phyloP scores from a whole-genome alignment of 139 green algal genomes.

The Picochlorum sp. region DNA sequence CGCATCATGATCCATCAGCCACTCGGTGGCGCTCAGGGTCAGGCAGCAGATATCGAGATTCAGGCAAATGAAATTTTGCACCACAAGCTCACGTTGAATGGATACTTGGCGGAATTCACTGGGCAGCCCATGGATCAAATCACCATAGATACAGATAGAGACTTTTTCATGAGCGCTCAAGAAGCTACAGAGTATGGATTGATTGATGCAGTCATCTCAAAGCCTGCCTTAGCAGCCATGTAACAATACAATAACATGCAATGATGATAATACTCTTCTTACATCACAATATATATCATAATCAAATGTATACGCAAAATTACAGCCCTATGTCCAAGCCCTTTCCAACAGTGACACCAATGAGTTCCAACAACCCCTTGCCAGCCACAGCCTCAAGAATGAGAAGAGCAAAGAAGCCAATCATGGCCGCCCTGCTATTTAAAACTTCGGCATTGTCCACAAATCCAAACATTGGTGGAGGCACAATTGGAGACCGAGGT shows the following conservation, averaged over 20 bases:
- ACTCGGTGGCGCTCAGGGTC: conserved; percentile 93
- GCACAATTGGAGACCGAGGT: conserved; percentile 26
- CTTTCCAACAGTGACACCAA: conserved; percentile 47
- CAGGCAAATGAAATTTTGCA: conserved; percentile 99
- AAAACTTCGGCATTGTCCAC: conserved; percentile 66
- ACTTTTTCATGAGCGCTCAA: conserved; percentile 96
- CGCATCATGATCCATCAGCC: conserved; percentile 99
- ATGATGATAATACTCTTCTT: not conserved
- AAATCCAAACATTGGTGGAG: conserved; percentile 57
- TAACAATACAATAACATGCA: not conserved
- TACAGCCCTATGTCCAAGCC: conserved; percentile 72
- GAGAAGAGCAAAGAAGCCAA: conserved; percentile 80
- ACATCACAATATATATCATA: no score
- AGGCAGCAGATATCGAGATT: conserved; percentile 99
- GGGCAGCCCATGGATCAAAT: conserved; percentile 93
- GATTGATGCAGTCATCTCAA: conserved; percentile 77
- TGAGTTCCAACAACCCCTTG: conserved; percentile 63
- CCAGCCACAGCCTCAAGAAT: conserved; percentile 56
- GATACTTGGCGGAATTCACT: conserved; percentile 94
- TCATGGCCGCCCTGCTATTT: conserved; percentile 75
- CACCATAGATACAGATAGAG: conserved; percentile 91
- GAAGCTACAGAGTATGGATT: conserved; percentile 98
- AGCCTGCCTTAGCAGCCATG: conserved; percentile 15
- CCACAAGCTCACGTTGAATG: conserved; percentile 98
- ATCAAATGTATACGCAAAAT: conserved; percentile 13